These are phyloP conservation scores for Trametes pubescens DNA, from an alignment of 1,284 basidiomycete species.

Conservation along the genomic window DNA sequence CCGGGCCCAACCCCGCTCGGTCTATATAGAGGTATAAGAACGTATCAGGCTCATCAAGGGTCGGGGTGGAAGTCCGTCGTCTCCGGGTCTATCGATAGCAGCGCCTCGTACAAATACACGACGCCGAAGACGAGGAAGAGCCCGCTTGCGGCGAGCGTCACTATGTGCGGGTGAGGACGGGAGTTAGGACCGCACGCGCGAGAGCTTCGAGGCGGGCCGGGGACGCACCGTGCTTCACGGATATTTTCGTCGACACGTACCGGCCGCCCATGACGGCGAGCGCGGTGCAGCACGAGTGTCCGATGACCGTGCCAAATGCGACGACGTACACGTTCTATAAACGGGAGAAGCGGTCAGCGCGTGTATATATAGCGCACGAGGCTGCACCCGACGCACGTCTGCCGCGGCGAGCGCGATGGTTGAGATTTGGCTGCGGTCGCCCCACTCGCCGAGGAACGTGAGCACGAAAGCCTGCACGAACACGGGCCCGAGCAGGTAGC, in stretches of 20 bases:
- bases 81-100: conserved; percentile 47
- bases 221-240: conserved; percentile 88
- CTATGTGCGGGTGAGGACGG: conserved; percentile 51
- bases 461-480: conserved; percentile 96
- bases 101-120: conserved; percentile 80
- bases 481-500: conserved; percentile 88
- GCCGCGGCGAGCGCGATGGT: conserved; percentile 97
- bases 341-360: conserved; percentile 14
- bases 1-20: neutral
- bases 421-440: conserved; percentile 96
- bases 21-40: conserved; percentile 24
- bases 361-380: conserved; percentile 17
- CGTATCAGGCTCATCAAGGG: conserved; percentile 29
- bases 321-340: conserved; percentile 80
- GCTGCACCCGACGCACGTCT: conserved; percentile 65
- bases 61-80: conserved; percentile 40
- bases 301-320: conserved; percentile 88
- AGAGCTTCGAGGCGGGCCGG: neutral
- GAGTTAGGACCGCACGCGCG: neutral
- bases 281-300: conserved; percentile 89
- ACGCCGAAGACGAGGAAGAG: conserved; percentile 88
- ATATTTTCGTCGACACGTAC: conserved; percentile 93
- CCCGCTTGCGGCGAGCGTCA: conserved; percentile 84
- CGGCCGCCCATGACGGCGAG: conserved; percentile 92
- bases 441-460: conserved; percentile 99